Percentiles rank a stretch among this genome's conserved stretches.
Evolutionary conservation across 208 protist species (phyloP).

Genomic region (Naegleria fowleri): DNA sequence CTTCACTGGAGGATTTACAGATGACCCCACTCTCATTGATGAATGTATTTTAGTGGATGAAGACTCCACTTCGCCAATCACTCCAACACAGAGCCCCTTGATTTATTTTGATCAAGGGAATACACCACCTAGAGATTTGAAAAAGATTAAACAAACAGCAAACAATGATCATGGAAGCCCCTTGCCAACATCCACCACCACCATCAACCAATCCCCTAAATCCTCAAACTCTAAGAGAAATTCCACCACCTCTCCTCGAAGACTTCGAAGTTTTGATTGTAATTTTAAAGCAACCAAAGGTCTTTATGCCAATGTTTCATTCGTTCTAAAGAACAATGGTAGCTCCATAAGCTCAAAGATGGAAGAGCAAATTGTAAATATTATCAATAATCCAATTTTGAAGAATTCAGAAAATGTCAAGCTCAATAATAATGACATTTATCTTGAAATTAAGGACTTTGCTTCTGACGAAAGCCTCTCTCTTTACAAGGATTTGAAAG

Average conservation of each 20-base stretch:
- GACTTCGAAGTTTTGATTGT: background rate
- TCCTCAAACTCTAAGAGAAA: background rate
- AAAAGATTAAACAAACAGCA: background rate
- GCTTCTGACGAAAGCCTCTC: background rate
- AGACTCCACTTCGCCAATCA: background rate
- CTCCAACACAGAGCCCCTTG: background rate
- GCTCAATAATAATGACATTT: background rate
- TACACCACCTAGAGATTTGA: background rate
- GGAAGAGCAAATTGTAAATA: conserved; percentile 7
- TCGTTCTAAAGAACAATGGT: background rate
- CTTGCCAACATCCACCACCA: background rate
- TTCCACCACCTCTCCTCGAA: background rate
- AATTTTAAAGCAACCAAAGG: conserved; percentile 6
- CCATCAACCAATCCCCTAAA: too few relatives aligned
- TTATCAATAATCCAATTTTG: background rate
- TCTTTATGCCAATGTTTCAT: background rate
- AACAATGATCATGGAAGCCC: background rate
- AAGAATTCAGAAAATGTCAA: background rate
- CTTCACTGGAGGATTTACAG: background rate
- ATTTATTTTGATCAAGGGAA: background rate
- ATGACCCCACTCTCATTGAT: background rate
- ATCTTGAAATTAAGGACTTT: conserved; percentile 15
- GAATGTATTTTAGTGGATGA: background rate
- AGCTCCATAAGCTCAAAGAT: background rate
- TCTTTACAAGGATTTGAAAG: background rate